phyloP scores from a whole-genome alignment of 2,329 filamentous ascomycete genomes.

The Aspergillus japonicus region DNA sequence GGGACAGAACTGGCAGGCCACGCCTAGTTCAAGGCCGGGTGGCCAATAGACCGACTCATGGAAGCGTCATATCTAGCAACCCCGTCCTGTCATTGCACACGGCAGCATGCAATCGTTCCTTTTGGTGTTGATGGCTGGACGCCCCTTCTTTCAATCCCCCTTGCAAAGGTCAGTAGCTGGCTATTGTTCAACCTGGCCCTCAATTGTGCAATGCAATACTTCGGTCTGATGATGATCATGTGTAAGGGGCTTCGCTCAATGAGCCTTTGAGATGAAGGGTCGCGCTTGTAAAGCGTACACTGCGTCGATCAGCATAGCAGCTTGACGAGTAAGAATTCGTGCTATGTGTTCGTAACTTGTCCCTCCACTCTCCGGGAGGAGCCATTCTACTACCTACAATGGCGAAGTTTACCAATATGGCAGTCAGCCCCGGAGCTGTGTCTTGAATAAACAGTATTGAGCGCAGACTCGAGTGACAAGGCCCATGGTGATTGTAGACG shows the following conservation, averaged over 20 bases:
- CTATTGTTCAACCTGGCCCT: not conserved
- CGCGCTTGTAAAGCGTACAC: not conserved
- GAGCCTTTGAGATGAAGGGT: not conserved
- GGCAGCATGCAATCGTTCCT: constrained; percentile 9
- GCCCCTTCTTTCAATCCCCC: constrained; percentile 6
- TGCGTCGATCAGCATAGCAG: constrained; percentile 1
- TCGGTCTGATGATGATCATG: constrained; percentile 5
- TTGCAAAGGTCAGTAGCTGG: constrained; percentile 10
- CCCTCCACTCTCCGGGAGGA: not conserved
- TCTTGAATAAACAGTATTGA: not conserved
- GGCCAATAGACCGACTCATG: constrained; percentile 10
- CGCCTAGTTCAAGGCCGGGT: not conserved
- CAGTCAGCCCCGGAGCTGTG: not conserved
- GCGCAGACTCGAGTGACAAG: not conserved
- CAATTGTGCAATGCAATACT: constrained; percentile 3
- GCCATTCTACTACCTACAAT: too few species aligned
- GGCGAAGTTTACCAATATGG: not conserved
- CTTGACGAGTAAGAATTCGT: not conserved
- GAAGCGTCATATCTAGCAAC: constrained; percentile 11
- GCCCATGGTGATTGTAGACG: not conserved
- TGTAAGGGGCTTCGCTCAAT: not conserved
- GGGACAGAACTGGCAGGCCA: not conserved
- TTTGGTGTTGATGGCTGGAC: constrained; percentile 10
- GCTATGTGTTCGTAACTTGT: not conserved
- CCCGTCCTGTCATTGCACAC: constrained; percentile 8